phyloP scores from a whole-genome alignment of 2,329 filamentous ascomycete genomes.

The Fusarium tricinctum region DNA sequence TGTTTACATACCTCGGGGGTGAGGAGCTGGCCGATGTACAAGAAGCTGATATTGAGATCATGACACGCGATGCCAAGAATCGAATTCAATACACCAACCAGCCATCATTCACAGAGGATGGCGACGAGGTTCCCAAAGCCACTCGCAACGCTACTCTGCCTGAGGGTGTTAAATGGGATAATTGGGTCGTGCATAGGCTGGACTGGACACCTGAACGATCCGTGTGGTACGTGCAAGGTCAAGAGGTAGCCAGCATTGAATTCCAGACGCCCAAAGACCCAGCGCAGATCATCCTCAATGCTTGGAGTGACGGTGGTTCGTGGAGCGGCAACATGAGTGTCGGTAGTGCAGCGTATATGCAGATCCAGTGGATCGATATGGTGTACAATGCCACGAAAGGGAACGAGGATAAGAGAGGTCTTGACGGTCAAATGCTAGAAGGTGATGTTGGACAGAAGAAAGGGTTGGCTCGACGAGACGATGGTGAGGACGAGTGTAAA shows the following conservation, averaged over 20 bases:
- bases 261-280: slow-evolving; percentile 69
- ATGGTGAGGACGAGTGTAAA: slow-evolving; percentile 39
- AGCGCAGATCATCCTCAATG: slow-evolving; percentile 68
- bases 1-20: slow-evolving; percentile 65
- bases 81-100: slow-evolving; percentile 72
- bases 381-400: slow-evolving; percentile 62
- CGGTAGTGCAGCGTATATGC: slow-evolving; percentile 64
- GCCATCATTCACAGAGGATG: slow-evolving; percentile 63
- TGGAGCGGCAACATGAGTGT: slow-evolving; percentile 72
- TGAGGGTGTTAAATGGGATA: slow-evolving; percentile 60
- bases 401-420: slow-evolving; percentile 27
- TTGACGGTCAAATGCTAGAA: not conserved
- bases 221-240: slow-evolving; percentile 69
- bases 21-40: slow-evolving; percentile 58
- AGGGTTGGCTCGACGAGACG: slow-evolving; percentile 54
- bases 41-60: slow-evolving; percentile 67
- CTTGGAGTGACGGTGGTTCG: slow-evolving; percentile 71
- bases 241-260: slow-evolving; percentile 64
- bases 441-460: slow-evolving; percentile 42
- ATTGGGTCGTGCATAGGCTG: slow-evolving; percentile 71
- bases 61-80: slow-evolving; percentile 61
- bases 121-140: slow-evolving; percentile 61
- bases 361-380: slow-evolving; percentile 75
- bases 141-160: slow-evolving; percentile 65
- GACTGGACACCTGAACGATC: slow-evolving; percentile 70